Evolutionary conservation across 371 early-diverging fungal genomes (phyloP), one percentile per base, ranked within the genome.

Genomic region (Mucor indicus): DNA sequence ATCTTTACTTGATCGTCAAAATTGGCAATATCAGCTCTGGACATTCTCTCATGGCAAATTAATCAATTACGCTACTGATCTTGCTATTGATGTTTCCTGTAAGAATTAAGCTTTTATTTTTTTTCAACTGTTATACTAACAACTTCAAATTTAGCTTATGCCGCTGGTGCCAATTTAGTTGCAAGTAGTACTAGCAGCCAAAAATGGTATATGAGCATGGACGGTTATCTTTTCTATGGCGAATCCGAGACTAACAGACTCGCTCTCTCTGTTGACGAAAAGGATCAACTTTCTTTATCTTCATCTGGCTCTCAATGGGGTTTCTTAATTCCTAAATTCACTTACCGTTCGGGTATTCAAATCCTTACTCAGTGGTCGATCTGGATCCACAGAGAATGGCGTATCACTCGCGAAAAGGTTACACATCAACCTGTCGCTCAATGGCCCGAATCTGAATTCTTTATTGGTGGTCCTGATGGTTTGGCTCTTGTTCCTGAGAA

Each of bases 1-100:
- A 13, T 23, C 42, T 10, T 48, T 44, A 13, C 47, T 74, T 7
- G 56, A 61, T 38, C 59, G 53, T 19, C 51, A 64, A 30, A 30
- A 65, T 13, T 74, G 75, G 75, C 66, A 62, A 32, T 8, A 37
- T 4, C 81, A 80, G 47, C 70, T 80, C 10, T 80, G 81, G 81
- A 50, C 72, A 4, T 75, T 64, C 49, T 48, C 64, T 30, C 56
- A 69, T 35, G 81, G 81, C 9, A 65, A 60, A 51, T 46, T 80
- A 33, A 62, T 75, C 31, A 80, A 77, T 52, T 78, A 75, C 51
- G 65, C 62, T 27, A 72, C 70, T 42, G 69, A 73, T 23, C 59
- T 73, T 36, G 70, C 63, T 0, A 56, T 80, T 38, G 59, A 65
- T 42, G 60, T 68, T 13, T 55, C 44, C 20, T 40, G 73, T 69